Conservation (phyloP, 768 basidiomycete genomes). For the Trametes sanguinea region DNA sequence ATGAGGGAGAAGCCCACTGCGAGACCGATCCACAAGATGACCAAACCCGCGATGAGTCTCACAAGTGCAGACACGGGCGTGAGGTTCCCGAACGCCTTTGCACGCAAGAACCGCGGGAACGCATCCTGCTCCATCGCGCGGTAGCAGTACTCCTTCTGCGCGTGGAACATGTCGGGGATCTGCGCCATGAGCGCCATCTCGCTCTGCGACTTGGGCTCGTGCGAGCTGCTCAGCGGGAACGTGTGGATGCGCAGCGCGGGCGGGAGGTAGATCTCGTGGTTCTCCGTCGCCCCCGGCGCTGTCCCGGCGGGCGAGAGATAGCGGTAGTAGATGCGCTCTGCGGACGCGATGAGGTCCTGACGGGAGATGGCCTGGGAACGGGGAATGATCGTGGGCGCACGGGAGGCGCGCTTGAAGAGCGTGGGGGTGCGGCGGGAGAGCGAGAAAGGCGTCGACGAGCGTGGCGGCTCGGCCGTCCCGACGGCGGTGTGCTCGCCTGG, state of each 20-base stretch:
- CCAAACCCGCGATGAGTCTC: conserved; percentile 79
- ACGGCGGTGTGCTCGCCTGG: conserved; percentile 46
- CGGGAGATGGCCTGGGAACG: conserved; percentile 90
- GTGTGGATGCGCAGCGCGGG: conserved; percentile 87
- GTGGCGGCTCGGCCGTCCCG: conserved; percentile 44
- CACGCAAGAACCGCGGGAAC: conserved; percentile 90
- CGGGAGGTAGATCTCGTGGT: conserved; percentile 98
- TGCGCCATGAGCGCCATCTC: conserved; percentile 82
- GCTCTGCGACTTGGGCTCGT: conserved; percentile 67
- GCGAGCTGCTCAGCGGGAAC: conserved; percentile 79
- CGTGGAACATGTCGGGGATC: conserved; percentile 94
- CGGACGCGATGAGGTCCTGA: conserved; percentile 85
- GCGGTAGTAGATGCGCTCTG: conserved; percentile 94
- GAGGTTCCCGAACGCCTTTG: conserved; percentile 97
- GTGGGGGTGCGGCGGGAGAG: conserved; percentile 74
- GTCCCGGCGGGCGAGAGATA: conserved; percentile 86
- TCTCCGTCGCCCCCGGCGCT: conserved; percentile 76
- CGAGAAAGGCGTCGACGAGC: conserved; percentile 81
- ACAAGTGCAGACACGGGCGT: conserved; percentile 90
- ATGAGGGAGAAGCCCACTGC: conserved; percentile 88
- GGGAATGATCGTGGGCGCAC: conserved; percentile 92
- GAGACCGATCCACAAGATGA: conserved; percentile 94
- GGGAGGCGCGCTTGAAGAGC: conserved; percentile 78
- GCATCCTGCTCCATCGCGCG: conserved; percentile 95
- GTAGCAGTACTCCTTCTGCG: conserved; percentile 97